Base-by-base conservation (phyloP, 768 basidiomycete species). In the Pleurotus tuoliensis region DNA sequence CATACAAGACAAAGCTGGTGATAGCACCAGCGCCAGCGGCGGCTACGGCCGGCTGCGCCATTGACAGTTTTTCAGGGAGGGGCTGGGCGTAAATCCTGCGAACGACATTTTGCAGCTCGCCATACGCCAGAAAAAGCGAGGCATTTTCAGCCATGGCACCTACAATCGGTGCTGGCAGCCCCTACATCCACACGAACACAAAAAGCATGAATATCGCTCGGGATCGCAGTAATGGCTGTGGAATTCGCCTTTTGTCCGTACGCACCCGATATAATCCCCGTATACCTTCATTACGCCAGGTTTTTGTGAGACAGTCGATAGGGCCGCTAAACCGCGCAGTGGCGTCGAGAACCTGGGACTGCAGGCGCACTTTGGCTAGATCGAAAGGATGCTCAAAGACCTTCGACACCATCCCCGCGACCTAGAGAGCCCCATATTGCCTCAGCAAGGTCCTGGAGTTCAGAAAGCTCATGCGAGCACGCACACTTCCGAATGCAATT, bases 111-210 rank as follows among this genome's bases (percentile, higher is more conserved):
- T 93, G 88, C n/a, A 86, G 72, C 67, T 92, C 86, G 57, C 83
- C 85, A 67, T 98, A 98, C 4, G 89, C 76, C 46, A 97, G 72
- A 74, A 99, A 99, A 37, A 98, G 76, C 1, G 83, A 79, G 1
- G 96, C 96, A 61, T 95, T 98, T 71, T 98, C 95, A 1, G 83
- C 87, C 86, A 96, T 96, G 24, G 96, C 92, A 4, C 94, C 96
- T 0, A 88, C 84, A 27, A 99, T 77, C 0, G 96, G 96, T 41
- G 93, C 92, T n/a, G 95, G 93, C 3, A 98, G 76, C 13, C 96
- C 96, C 95, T 94, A 47, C 20, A 54, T 30, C 46, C 38, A 8
- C 15, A 47, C 6, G 55, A 27, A 55, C 43, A 22, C 25, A 18
- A 49, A 52, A 54, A 38, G 13, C 34, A 41, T 16, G 24, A 25